A percentile compares a stretch with the other conserved stretches of the same genome.
These are phyloP conservation scores for Sphagnurus paluster DNA, from an alignment of 1,284 basidiomycete species.

Conservation along the genomic window DNA sequence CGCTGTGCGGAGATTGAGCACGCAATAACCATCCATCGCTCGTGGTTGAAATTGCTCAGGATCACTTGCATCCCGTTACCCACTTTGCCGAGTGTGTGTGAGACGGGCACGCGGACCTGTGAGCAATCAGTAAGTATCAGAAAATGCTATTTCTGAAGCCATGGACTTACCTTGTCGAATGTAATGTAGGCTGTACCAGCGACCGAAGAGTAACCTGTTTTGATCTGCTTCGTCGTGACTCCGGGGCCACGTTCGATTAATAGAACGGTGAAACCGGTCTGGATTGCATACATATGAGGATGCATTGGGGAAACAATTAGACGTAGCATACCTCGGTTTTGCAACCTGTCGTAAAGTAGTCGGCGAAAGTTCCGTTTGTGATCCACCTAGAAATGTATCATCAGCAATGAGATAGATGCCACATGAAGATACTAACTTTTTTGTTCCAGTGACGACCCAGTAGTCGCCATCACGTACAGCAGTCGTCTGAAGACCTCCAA, in stretches of 20 bases:
- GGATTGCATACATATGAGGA: slow-evolving; percentile 1
- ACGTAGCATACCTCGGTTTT: slow-evolving; percentile 53
- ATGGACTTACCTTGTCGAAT: slow-evolving; percentile 74
- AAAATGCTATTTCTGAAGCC: not conserved
- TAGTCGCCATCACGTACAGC: slow-evolving; percentile 82
- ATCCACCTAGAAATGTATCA: slow-evolving; percentile 74
- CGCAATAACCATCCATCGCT: slow-evolving; percentile 84
- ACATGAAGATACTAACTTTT: slow-evolving; percentile 51
- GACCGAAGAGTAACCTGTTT: slow-evolving; percentile 83
- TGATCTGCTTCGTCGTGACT: slow-evolving; percentile 90
- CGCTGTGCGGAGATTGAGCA: slow-evolving; percentile 73
- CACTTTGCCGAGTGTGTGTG: slow-evolving; percentile 23
- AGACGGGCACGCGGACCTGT: slow-evolving; percentile 73
- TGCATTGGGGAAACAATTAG: slow-evolving; percentile 1
- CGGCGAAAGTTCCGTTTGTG: slow-evolving; percentile 84
- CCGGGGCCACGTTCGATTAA: slow-evolving; percentile 78
- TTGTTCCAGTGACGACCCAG: slow-evolving; percentile 89
- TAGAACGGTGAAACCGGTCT: slow-evolving; percentile 86
- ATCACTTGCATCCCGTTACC: slow-evolving; percentile 26
- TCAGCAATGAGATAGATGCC: not conserved
- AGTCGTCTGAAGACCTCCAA: slow-evolving; percentile 80
- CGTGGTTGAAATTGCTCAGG: slow-evolving; percentile 64
- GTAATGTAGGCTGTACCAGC: slow-evolving; percentile 92
- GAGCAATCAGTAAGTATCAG: not conserved
- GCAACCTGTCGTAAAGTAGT: slow-evolving; percentile 80